A percentile compares a stretch with the other conserved stretches of the same genome.
Conservation (phyloP, 2,329 filamentous ascomycete genomes). For the Ascomycota sp. region DNA sequence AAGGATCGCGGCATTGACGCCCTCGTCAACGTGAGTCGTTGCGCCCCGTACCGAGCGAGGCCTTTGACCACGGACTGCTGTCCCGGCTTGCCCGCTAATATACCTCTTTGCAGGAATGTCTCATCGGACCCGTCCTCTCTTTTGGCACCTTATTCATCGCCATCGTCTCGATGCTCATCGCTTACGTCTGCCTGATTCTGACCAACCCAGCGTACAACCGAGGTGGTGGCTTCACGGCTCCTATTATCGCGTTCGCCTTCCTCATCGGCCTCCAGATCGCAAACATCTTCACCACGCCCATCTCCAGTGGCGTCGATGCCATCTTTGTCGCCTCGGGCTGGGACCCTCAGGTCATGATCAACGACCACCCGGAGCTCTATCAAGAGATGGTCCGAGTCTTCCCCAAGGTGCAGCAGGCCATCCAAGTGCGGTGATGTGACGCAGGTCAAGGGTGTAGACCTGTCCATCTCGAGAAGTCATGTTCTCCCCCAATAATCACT, state of each 20-base stretch:
- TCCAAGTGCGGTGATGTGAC: conserved; percentile 23
- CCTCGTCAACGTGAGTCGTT: conserved; percentile 42
- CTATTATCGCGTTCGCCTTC: conserved; percentile 71
- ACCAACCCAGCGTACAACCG: conserved; percentile 63
- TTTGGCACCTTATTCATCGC: conserved; percentile 70
- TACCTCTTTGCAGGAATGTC: conserved; percentile 36
- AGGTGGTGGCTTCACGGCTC: conserved; percentile 46
- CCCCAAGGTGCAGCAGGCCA: conserved; percentile 61
- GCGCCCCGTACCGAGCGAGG: too few species aligned
- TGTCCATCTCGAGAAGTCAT: too few species aligned
- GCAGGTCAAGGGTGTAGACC: too few species aligned
- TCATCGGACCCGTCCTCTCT: conserved; percentile 53
- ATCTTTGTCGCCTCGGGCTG: conserved; percentile 66
- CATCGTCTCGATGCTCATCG: conserved; percentile 60
- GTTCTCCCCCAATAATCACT: too few species aligned
- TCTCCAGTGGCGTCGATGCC: conserved; percentile 76
- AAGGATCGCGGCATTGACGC: conserved; percentile 82
- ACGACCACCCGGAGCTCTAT: conserved; percentile 68
- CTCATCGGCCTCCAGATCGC: conserved; percentile 78
- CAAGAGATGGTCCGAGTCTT: conserved; percentile 61
- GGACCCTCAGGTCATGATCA: conserved; percentile 54
- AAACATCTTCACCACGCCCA: conserved; percentile 73
- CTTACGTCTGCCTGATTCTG: conserved; percentile 73
- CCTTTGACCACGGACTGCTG: too few species aligned
- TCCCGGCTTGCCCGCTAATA: rapidly evolving